Evolutionary conservation across 1,139 yeast species (phyloP).

Genomic region (Saccharomycopsis phalli): DNA sequence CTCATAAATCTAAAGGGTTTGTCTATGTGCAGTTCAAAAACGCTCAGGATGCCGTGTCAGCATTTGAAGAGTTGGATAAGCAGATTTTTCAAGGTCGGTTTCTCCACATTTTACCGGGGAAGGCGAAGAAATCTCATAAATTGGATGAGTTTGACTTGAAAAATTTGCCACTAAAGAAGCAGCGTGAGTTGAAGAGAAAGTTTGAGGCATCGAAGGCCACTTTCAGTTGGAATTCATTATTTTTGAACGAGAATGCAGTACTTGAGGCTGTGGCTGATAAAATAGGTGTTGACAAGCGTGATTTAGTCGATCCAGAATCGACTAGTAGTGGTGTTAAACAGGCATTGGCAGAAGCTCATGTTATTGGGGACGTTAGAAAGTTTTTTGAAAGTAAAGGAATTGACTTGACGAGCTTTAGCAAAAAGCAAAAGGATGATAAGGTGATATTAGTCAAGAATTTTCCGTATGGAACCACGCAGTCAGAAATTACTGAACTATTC

Average conservation of each 20-base stretch:
- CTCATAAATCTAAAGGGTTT: slow-evolving; percentile 88
- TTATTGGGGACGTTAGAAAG: slow-evolving; percentile 80
- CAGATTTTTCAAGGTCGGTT: slow-evolving; percentile 92
- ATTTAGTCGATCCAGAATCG: slow-evolving; percentile 78
- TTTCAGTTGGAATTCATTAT: slow-evolving; percentile 92
- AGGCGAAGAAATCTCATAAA: slow-evolving; percentile 66
- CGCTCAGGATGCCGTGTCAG: slow-evolving; percentile 64
- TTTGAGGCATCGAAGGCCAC: slow-evolving; percentile 77
- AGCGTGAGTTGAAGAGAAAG: slow-evolving; percentile 73
- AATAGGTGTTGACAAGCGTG: slow-evolving; percentile 75
- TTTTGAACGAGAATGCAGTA: slow-evolving; percentile 86
- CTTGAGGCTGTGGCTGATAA: slow-evolving; percentile 80
- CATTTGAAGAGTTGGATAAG: slow-evolving; percentile 69
- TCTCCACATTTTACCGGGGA: slow-evolving; percentile 81
- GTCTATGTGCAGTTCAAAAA: slow-evolving; percentile 70
- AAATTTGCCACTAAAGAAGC: slow-evolving; percentile 86
- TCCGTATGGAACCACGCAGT: slow-evolving; percentile 75
- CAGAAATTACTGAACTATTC: slow-evolving; percentile 77
- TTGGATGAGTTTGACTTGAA: slow-evolving; percentile 86
- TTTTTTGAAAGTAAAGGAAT: slow-evolving; percentile 82
- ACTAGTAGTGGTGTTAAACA: slow-evolving; percentile 92
- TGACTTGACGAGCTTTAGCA: slow-evolving; percentile 63
- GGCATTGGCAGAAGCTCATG: slow-evolving; percentile 96
- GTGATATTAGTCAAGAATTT: slow-evolving; percentile 81
- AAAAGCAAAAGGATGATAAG: slow-evolving; percentile 70